phyloP scores from a whole-genome alignment of 1,284 basidiomycete species.

The Trametes hirsuta region DNA sequence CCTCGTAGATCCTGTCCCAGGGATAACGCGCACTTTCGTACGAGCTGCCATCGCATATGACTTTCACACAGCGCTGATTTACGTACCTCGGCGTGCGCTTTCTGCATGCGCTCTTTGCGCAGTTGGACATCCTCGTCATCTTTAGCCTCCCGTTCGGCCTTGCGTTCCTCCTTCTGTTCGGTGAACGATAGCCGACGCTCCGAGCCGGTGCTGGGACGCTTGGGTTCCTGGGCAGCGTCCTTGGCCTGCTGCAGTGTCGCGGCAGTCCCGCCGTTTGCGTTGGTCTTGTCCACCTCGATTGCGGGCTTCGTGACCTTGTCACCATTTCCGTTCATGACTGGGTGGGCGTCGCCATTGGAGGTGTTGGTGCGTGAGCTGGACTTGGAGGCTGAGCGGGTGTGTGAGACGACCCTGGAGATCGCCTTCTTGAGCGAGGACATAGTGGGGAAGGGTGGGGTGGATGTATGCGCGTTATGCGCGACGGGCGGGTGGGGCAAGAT shows the following conservation, averaged over 20 bases:
- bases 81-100: constrained; percentile 48
- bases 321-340: constrained; percentile 16
- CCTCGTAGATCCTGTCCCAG: no score
- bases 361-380: constrained; percentile 7
- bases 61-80: neutral
- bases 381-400: constrained; percentile 20
- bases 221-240: neutral
- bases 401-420: constrained; percentile 25
- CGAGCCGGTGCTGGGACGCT: constrained; percentile 1
- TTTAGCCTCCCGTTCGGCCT: constrained; percentile 26
- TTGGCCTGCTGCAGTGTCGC: constrained; percentile 17
- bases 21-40: neutral
- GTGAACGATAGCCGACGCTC: constrained; percentile 27
- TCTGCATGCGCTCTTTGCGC: constrained; percentile 48
- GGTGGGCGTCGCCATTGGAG: constrained; percentile 15
- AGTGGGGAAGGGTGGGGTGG: neutral
- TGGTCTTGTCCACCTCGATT: constrained; percentile 19
- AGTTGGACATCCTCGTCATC: constrained; percentile 27
- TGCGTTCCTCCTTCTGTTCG: constrained; percentile 31
- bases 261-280: constrained; percentile 18
- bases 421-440: constrained; percentile 26
- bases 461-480: neutral
- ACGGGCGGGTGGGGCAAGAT: neutral
- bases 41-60: no score
- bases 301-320: constrained; percentile 10